phyloP scores from a whole-genome alignment of 352 stramenopile genomes.

The Phytophthora sp. region DNA sequence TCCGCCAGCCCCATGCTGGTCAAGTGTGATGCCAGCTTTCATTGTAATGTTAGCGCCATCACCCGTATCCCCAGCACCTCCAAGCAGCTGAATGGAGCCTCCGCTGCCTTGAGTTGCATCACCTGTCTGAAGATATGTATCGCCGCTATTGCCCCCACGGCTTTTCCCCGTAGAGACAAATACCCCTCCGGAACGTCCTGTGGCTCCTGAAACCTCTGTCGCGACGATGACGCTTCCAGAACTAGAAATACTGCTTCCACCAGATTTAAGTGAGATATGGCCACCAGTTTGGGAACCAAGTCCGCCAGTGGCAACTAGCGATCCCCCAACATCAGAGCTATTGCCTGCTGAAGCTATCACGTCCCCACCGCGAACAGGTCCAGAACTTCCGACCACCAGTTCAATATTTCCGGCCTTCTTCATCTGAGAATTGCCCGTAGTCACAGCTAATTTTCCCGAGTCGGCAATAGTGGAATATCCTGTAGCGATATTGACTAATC shows the following conservation, averaged over 20 bases:
- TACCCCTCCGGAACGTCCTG: constrained; percentile 24
- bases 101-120: constrained; percentile 35
- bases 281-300: constrained; percentile 34
- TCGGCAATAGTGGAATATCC: constrained; percentile 24
- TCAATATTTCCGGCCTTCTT: constrained; percentile 31
- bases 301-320: constrained; percentile 23
- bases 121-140: constrained; percentile 34
- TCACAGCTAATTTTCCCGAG: constrained; percentile 28
- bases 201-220: constrained; percentile 24
- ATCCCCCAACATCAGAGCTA: constrained; percentile 35
- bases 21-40: constrained; percentile 25
- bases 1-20: constrained; percentile 28
- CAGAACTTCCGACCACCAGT: constrained; percentile 27
- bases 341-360: constrained; percentile 28
- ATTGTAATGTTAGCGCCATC: constrained; percentile 32
- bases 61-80: constrained; percentile 26
- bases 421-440: constrained; percentile 30
- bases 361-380: constrained; percentile 28
- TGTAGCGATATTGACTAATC: constrained; percentile 23
- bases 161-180: constrained; percentile 33
- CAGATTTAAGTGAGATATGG: constrained; percentile 30
- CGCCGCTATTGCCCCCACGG: constrained; percentile 30
- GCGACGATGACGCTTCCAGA: constrained; percentile 26
- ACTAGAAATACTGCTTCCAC: constrained; percentile 27
- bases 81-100: constrained; percentile 34